Conservation (phyloP, 495 filamentous ascomycete genomes). For the Haplographium delicatum region DNA sequence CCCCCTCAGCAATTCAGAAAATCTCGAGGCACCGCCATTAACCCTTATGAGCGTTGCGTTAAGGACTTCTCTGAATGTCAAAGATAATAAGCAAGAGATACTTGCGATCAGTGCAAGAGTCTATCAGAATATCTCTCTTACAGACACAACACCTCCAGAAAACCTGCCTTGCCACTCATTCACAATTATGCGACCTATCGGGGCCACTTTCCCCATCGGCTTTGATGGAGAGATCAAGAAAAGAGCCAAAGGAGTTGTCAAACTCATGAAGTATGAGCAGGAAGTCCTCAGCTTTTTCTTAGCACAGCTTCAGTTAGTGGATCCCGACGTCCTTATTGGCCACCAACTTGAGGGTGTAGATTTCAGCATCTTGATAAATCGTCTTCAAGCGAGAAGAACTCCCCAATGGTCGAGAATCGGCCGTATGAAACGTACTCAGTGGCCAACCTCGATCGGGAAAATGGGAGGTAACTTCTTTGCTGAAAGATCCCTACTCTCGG, state of each 20-base stretch:
- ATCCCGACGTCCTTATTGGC: slow-evolving; percentile 93
- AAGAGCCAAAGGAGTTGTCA: slow-evolving; percentile 57
- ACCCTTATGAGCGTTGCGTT: slow-evolving; percentile 92
- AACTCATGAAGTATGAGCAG: slow-evolving; percentile 73
- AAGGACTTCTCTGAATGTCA: slow-evolving; percentile 81
- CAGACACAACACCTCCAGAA: slow-evolving; percentile 82
- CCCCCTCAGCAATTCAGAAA: slow-evolving; percentile 67
- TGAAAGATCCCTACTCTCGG: slow-evolving; percentile 83
- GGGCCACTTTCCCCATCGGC: slow-evolving; percentile 69
- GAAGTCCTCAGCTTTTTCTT: slow-evolving; percentile 82
- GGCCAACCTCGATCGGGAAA: slow-evolving; percentile 85
- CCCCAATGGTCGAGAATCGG: slow-evolving; percentile 91
- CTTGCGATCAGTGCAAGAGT: slow-evolving; percentile 83
- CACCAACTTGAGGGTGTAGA: slow-evolving; percentile 96
- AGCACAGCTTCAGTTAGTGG: slow-evolving; percentile 76
- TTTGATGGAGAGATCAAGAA: slow-evolving; percentile 72
- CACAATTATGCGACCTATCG: slow-evolving; percentile 80
- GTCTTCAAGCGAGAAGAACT: slow-evolving; percentile 84
- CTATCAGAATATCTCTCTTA: slow-evolving; percentile 84
- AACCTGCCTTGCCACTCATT: slow-evolving; percentile 85
- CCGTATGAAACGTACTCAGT: slow-evolving; percentile 72
- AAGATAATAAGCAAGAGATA: slow-evolving; percentile 96
- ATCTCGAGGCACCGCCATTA: slow-evolving; percentile 73
- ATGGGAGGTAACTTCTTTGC: slow-evolving; percentile 84
- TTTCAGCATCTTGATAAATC: slow-evolving; percentile 81